phyloP scores from a whole-genome alignment of 1,284 basidiomycete species.

The Microbotryum scabiosae region DNA sequence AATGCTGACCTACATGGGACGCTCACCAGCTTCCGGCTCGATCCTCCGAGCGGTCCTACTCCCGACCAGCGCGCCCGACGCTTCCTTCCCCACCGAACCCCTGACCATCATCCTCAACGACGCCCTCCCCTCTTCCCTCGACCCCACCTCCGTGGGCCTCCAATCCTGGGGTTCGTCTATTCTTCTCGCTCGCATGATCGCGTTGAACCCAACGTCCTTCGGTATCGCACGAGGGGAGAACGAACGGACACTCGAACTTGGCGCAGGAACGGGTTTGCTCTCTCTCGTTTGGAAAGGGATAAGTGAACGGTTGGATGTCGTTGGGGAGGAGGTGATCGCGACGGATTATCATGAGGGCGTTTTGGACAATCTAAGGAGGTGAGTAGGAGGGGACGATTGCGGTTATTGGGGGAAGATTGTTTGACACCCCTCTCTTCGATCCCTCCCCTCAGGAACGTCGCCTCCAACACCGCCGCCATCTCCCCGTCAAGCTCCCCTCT shows the following conservation, averaged over 20 bases:
- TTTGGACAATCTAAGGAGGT: slow-evolving; percentile 56
- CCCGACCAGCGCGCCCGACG: slow-evolving; percentile 20
- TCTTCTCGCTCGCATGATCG: slow-evolving; percentile 67
- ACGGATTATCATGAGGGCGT: slow-evolving; percentile 74
- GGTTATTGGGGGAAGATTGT: no score
- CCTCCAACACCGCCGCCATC: slow-evolving; percentile 47
- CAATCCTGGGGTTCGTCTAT: slow-evolving; percentile 88
- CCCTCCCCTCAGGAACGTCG: slow-evolving; percentile 48
- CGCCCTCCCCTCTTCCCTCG: slow-evolving; percentile 61
- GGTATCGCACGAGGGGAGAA: slow-evolving; percentile 39
- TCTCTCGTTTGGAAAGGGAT: slow-evolving; percentile 28
- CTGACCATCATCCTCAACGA: slow-evolving; percentile 55
- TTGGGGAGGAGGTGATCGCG: slow-evolving; percentile 14
- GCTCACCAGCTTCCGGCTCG: slow-evolving; percentile 14
- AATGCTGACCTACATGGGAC: background rate
- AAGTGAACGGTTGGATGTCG: slow-evolving; percentile 17
- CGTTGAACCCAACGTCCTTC: slow-evolving; percentile 52
- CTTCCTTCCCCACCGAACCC: slow-evolving; percentile 16
- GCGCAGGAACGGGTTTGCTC: slow-evolving; percentile 78
- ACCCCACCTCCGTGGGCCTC: slow-evolving; percentile 68
- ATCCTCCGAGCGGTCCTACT: slow-evolving; percentile 25
- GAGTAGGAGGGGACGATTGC: no score
- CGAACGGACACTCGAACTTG: slow-evolving; percentile 64
- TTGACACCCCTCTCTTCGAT: no score
- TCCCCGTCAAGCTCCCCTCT: slow-evolving; percentile 7